Evolutionary conservation across 352 stramenopile genomes (phyloP), one percentile per base, ranked within the genome.

Genomic region (Phytophthora vignae): DNA sequence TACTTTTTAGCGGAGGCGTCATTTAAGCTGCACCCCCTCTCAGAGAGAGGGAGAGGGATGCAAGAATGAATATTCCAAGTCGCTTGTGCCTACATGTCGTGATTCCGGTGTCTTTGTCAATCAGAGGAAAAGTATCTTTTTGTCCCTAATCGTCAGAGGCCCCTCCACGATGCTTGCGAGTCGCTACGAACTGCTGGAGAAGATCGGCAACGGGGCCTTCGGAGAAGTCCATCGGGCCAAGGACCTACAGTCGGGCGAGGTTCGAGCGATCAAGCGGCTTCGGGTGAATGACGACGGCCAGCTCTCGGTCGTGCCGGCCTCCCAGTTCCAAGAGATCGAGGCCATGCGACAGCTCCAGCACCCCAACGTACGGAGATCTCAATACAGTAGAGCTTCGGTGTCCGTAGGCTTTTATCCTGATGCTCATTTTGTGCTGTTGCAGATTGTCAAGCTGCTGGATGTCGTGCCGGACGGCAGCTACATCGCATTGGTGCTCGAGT

Each of bases 241-340:
- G n/a, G 74, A 90, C 59, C 56, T 80, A n/a, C 46, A 59, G 52
- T 79, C 81, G 0, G 82, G 80, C 14, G 55, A 79, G 9, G 53
- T 90, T 48, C 58, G 80, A 62, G 88, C 86, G 8, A 75, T 90
- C 69, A 95, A 95, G 73, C 70, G 81, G 11, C 63, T 95, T 36
- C 78, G 83, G 17, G 53, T 92, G 44, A 76, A 66, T 60, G 83
- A 92, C 59, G 73, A 85, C 42, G 82, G 71, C 11, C 70, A 67
- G 15, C 73, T 91, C 56, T 62, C 62, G 21, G 74, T 85, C 57
- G 69, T 95, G 6, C 85, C 86, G 8, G 81, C 79, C 11, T 61
- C 74, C 31, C 80, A 88, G 25, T 93, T 94, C 74, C 84, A 93
- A 56, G 88, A 93, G 71, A 90, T 94, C 60, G 82, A 95, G 66